Percentiles rank a stretch among this genome's conserved stretches.
Evolutionary conservation across 2,329 filamentous ascomycete genomes (phyloP).

Genomic region (Paecilomyces formosus): DNA sequence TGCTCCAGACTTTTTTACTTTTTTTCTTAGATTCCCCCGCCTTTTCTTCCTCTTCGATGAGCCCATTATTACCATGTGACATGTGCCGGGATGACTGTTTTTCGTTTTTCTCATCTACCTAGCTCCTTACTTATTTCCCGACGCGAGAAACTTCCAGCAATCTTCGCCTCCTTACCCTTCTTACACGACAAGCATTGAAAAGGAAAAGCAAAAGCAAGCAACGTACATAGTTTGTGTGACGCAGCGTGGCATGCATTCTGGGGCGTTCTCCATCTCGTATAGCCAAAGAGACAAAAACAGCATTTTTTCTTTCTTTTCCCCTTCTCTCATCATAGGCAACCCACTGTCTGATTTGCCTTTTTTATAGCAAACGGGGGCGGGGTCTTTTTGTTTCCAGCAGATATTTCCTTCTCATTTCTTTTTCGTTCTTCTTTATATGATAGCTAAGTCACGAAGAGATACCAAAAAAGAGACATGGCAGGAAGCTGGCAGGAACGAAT

Average conservation of each 20-base stretch:
- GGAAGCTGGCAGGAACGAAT: not conserved
- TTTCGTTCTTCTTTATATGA: not conserved
- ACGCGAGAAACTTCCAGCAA: not conserved
- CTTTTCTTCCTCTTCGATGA: constrained; percentile 2
- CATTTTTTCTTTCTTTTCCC: constrained; percentile 1
- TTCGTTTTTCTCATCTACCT: not conserved
- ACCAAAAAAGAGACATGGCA: not conserved
- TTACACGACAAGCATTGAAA: not conserved
- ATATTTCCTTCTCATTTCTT: not conserved
- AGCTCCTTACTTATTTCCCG: not conserved
- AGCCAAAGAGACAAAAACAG: not conserved
- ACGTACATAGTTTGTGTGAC: not conserved
- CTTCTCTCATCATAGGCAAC: constrained; percentile 14
- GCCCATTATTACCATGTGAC: constrained; percentile 4
- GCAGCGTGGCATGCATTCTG: not conserved
- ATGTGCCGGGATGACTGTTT: not conserved
- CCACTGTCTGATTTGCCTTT: not conserved
- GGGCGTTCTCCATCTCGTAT: not conserved
- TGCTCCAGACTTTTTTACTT: not conserved
- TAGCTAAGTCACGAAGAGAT: not conserved
- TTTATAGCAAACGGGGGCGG: not conserved
- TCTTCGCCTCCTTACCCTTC: not conserved
- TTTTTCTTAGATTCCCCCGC: constrained; percentile 9
- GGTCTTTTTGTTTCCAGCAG: not conserved
- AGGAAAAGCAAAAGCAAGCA: not conserved